Evolutionary conservation across 345 rosid species (phyloP).

Genomic region (Citrus glauca): DNA sequence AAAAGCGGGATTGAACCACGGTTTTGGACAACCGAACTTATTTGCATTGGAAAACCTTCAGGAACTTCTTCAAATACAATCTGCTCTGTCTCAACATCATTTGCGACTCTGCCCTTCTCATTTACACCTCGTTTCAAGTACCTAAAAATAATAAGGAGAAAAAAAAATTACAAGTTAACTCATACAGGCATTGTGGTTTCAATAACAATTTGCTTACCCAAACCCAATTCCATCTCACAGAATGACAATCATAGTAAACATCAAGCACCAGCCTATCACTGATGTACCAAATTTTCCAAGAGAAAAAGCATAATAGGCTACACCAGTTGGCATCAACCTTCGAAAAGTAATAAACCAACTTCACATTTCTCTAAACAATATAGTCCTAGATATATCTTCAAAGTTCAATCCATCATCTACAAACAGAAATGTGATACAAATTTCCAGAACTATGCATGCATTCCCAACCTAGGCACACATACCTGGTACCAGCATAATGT

Average conservation of each 20-base stretch:
- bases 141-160: conserved; percentile 36
- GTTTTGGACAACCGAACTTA: conserved; percentile 92
- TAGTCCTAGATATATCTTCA: neutral
- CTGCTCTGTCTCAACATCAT: conserved; percentile 99
- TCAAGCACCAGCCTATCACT: neutral
- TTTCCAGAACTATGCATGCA: neutral
- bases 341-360: neutral
- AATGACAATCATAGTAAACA: neutral
- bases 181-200: neutral
- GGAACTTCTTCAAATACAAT: conserved; percentile 78
- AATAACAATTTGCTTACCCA: neutral
- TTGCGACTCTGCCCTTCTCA: conserved; percentile 93
- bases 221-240: conserved; percentile 1
- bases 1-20: conserved; percentile 98
- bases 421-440: neutral
- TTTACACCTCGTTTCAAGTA: conserved; percentile 97
- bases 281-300: neutral
- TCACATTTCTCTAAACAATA: neutral
- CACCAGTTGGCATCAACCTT: neutral
- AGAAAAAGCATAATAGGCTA: neutral
- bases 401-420: neutral
- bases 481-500: conserved; percentile 98
- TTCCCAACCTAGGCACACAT: conserved; percentile 5
- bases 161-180: neutral
- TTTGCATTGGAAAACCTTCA: conserved; percentile 64